Evolutionary conservation across 768 basidiomycete species (phyloP), one percentile per base, ranked within the genome.

Genomic region (Lactarius sanguifluus): DNA sequence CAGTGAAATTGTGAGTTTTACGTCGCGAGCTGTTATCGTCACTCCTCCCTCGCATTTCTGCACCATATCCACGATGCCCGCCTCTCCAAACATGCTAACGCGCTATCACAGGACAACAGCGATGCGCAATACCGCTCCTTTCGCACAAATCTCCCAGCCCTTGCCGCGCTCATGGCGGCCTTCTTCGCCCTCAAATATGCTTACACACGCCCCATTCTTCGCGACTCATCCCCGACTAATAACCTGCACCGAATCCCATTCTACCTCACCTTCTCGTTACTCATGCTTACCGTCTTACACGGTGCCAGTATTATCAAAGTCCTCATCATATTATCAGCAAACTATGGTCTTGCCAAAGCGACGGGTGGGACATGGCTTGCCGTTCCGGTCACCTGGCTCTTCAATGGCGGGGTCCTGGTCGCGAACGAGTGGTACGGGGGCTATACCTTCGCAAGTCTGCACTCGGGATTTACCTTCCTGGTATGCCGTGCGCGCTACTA

Each of bases 71-170:
- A 34, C 32, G 9, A 10, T 34, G 8, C 34, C 34, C 34, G 34
- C 34, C 9, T 34, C 34, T 34, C 34, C 34, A 9, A 32, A 50
- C 25, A 40, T n/a, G 4, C 61, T 58, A 18, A 62, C 20, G 40
- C 12, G 10, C 18, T 12, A 43, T 58, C 25, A 57, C 52, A 98
- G 96, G 97, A 99, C 76, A 92, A 90, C 73, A 94, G 92, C 69
- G 97, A 98, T 72, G 79, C 82, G 0, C 97, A 98, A 79, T 98
- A 95, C 74, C 89, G 90, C 30, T 83, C 87, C 3, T 97, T 99
- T 76, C 85, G 97, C 45, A 81, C 83, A 71, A 92, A 94, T 74
- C 74, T 98, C 56, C 85, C 88, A 6, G 75, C 87, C 6, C 82
- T 98, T 5, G 72, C 81, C 43, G 50, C 74, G 50, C 79, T 91